Evolutionary conservation across 352 stramenopile genomes (phyloP).

Genomic region (Pythium pectinolyticum): DNA sequence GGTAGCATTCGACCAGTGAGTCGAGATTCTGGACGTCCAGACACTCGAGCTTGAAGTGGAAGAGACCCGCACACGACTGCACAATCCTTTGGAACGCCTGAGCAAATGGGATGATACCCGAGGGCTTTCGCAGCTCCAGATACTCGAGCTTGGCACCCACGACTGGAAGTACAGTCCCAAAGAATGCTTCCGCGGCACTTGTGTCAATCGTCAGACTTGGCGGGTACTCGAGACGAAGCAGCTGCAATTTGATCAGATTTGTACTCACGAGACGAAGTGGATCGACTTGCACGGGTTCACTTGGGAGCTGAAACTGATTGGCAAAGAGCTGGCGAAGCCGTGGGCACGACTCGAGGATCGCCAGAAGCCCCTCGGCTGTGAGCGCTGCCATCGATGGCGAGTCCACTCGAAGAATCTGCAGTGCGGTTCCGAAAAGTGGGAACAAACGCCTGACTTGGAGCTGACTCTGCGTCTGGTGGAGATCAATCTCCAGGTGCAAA

Average conservation of each 20-base stretch:
- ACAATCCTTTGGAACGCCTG: constrained; percentile 11
- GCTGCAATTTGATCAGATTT: constrained; percentile 12
- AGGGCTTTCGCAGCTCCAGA: constrained; percentile 3
- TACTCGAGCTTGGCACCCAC: constrained; percentile 15
- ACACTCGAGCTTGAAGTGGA: constrained; percentile 20
- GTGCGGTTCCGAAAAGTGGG: not conserved
- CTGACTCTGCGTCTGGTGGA: not conserved
- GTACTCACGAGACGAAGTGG: not conserved
- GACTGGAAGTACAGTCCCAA: constrained; percentile 7
- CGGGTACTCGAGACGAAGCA: not conserved
- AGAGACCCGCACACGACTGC: constrained; percentile 2
- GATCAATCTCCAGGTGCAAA: not conserved
- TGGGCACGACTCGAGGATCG: constrained; percentile 15
- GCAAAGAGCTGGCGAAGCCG: constrained; percentile 3
- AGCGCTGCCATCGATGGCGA: not conserved
- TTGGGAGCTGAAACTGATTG: constrained; percentile 1
- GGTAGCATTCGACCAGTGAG: constrained; percentile 9
- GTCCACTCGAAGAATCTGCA: constrained; percentile 1
- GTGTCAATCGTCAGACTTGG: not conserved
- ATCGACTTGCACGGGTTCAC: not conserved
- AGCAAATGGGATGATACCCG: constrained; percentile 14
- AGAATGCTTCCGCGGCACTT: not conserved
- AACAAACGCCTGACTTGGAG: constrained; percentile 1
- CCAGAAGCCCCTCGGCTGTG: not conserved
- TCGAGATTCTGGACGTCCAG: constrained; percentile 9